Evolutionary conservation across 164 flowering plant species (phyloP).

Genomic region (Nelumbo lutea): DNA sequence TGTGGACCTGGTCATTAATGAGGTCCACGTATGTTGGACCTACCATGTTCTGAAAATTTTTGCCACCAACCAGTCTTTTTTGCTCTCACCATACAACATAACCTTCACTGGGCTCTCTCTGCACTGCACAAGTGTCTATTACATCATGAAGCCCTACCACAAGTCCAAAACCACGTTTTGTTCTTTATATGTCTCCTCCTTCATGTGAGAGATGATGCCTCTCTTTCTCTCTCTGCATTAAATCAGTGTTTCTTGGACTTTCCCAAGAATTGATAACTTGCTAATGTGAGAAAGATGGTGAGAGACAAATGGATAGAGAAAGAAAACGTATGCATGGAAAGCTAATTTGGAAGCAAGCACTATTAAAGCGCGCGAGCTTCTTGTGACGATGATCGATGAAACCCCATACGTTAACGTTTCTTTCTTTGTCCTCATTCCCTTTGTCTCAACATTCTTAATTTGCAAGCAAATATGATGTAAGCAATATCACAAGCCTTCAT

Average conservation of each 20-base stretch:
- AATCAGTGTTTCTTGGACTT: conserved; percentile 7
- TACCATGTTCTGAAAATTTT: neutral
- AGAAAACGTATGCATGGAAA: neutral
- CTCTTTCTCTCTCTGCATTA: too few species aligned
- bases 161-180: neutral
- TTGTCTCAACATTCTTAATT: neutral
- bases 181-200: neutral
- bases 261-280: neutral
- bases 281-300: neutral
- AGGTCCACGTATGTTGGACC: neutral
- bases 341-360: neutral
- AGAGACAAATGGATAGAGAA: neutral
- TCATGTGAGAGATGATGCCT: neutral
- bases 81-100: neutral
- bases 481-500: neutral
- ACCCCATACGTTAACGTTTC: neutral
- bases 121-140: neutral
- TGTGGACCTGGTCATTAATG: too few species aligned
- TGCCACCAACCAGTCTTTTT: neutral
- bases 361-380: neutral
- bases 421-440: neutral
- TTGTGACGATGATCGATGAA: too few species aligned
- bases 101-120: neutral
- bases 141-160: neutral
- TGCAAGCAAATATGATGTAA: neutral